Evolutionary conservation across 805 yeast genomes (phyloP), one percentile per base, ranked within the genome.

Genomic region (Schwanniomyces yamadae): DNA sequence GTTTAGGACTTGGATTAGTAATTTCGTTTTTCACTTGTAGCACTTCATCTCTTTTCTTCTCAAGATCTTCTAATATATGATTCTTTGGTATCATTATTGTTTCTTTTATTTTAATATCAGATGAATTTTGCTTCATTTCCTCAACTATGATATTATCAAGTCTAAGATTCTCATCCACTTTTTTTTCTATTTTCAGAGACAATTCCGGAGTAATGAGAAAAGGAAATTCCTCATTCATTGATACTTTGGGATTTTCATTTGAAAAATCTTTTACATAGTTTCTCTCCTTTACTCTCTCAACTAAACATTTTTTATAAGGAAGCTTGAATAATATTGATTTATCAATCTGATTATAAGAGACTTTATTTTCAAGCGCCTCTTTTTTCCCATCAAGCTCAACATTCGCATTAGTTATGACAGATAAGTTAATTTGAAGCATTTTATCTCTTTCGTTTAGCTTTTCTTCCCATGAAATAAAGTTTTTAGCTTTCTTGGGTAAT

Each of bases 401-500:
- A 10, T 29, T 24, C 1, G 52, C 45, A 17, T 49, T 38, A n/a
- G 51, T 39, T 5, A 54, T 39, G 3, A 59, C 46, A 9, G 45
- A 40, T 14, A 54, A 35, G 8, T 53, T 44, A 45, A 48, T 43
- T 36, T 48, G 52, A 7, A 59, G 46, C 3, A 37, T 19, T n/a
- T 47, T 48, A 48, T 62, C 71, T 48, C 66, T 41, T 13, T 55
- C 50, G 5, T 43, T 28, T 23, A 64, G 41, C 20, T 71, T 44
- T 24, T 64, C 57, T 28, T 57, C 46, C 73, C 73, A 57, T 20
- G 75, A 52, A 7, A 63, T 31, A 40, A 52, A 66, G n/a, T 55
- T 47, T 37, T 54, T 57, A 7, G 52, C 52, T 31, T 49, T 51
- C 34, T 50, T 55, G 5, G 65, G 62, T 24, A 53, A 34, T 11